Conservation (phyloP, 2,329 filamentous ascomycete species). For the Curvularia sp. region DNA sequence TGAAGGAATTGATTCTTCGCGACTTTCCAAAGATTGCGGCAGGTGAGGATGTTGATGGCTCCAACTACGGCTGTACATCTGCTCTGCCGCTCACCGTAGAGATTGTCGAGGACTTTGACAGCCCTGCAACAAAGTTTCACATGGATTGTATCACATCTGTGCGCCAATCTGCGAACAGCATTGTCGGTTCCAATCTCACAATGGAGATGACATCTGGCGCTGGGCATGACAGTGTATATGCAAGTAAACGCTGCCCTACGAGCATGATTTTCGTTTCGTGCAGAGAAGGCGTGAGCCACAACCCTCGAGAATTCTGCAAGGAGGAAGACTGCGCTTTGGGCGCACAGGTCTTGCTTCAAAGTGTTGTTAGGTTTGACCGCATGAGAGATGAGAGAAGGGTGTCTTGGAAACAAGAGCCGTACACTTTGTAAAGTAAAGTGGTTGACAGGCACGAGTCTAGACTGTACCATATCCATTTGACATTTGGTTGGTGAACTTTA, state of each 20-base stretch:
- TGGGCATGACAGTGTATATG: constrained; percentile 65
- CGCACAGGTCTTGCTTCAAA: constrained; percentile 58
- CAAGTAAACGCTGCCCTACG: constrained; percentile 54
- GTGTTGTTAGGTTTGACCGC: constrained; percentile 58
- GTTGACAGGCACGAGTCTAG: background rate
- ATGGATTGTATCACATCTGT: constrained; percentile 71
- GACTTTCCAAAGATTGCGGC: constrained; percentile 68
- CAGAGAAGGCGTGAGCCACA: constrained; percentile 57
- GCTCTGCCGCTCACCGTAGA: constrained; percentile 61
- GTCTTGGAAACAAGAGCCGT: constrained; percentile 39
- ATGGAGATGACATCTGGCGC: constrained; percentile 68
- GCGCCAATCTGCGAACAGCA: constrained; percentile 64
- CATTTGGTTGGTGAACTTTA: background rate
- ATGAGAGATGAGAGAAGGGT: constrained; percentile 50
- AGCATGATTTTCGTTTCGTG: constrained; percentile 59
- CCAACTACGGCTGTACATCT: constrained; percentile 54
- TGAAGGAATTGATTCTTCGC: constrained; percentile 63
- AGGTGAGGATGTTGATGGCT: constrained; percentile 60
- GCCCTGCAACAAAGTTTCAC: constrained; percentile 66
- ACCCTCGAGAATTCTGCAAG: constrained; percentile 55
- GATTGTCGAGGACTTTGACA: constrained; percentile 68
- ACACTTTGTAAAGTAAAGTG: constrained; percentile 21
- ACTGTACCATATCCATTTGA: background rate
- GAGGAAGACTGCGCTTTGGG: constrained; percentile 57
- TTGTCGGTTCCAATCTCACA: constrained; percentile 56